Percentiles rank a stretch among this genome's conserved stretches.
Conservation (phyloP, 352 stramenopile species). For the Globisporangium sylvaticum region DNA sequence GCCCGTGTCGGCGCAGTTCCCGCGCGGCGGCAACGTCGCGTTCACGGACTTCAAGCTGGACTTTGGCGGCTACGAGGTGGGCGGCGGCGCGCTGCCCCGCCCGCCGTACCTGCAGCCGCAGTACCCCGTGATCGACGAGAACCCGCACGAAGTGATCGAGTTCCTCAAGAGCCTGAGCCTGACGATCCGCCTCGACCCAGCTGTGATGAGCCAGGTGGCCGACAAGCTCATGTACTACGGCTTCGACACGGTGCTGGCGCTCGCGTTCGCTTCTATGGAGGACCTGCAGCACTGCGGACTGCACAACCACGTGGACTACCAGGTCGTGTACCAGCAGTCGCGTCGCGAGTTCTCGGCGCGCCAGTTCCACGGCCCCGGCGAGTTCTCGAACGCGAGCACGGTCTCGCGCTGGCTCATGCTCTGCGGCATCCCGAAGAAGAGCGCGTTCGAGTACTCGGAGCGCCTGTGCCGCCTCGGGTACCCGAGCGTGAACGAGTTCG, state of each 20-base stretch:
- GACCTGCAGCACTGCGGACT: conserved; percentile 51
- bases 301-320: conserved; percentile 30
- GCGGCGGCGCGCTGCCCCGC: conserved; percentile 8
- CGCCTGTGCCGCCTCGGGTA: conserved; percentile 56
- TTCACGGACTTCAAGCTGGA: conserved; percentile 62
- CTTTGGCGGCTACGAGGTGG: conserved; percentile 49
- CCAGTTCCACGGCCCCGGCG: conserved; percentile 33
- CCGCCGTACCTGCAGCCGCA: conserved; percentile 11
- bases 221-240: conserved; percentile 45
- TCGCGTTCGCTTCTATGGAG: conserved; percentile 44
- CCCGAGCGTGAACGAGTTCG: conserved; percentile 48
- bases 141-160: conserved; percentile 32
- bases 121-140: conserved; percentile 16
- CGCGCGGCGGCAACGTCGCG: conserved; percentile 13
- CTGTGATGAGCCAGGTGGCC: conserved; percentile 26
- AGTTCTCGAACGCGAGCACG: conserved; percentile 34
- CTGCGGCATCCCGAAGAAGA: conserved; percentile 43
- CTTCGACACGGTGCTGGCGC: conserved; percentile 53
- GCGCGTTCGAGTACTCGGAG: conserved; percentile 53
- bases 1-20: conserved; percentile 14
- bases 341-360: conserved; percentile 40
- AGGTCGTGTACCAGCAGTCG: conserved; percentile 42
- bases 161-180: conserved; percentile 56
- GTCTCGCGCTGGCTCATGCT: conserved; percentile 62
- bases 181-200: conserved; percentile 26